These are phyloP conservation scores for Verticillium nonalfalfae DNA, from an alignment of 2,329 filamentous ascomycete species.

Conservation along the genomic window DNA sequence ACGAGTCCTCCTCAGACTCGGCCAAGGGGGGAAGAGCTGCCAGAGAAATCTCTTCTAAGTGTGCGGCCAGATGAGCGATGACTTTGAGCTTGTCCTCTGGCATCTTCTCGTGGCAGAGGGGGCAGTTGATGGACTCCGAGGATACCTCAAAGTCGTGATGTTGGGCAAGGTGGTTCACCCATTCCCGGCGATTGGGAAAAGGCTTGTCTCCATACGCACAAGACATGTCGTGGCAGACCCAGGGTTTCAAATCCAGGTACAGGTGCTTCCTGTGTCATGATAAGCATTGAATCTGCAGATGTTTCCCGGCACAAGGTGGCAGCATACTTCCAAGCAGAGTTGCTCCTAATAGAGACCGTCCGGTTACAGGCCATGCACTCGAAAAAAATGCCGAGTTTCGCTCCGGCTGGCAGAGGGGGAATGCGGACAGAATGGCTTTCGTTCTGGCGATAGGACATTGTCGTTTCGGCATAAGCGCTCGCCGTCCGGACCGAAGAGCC, in stretches of 20 bases:
- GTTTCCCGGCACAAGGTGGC: not conserved
- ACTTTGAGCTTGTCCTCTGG: not conserved
- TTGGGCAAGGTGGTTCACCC: not conserved
- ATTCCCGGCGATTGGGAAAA: not conserved
- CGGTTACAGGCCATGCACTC: not conserved
- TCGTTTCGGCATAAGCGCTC: slow-evolving; percentile 1
- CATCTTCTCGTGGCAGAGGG: not conserved
- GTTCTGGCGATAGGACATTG: slow-evolving; percentile 1
- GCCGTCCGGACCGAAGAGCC: not conserved
- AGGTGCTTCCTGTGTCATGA: not conserved
- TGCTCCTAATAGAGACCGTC: not conserved
- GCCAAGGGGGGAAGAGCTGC: slow-evolving; percentile 26
- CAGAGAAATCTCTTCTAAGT: slow-evolving; percentile 3
- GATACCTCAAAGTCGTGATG: not conserved
- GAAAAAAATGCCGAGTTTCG: not conserved
- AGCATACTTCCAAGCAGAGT: slow-evolving; percentile 1
- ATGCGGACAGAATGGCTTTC: not conserved
- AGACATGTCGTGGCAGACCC: not conserved
- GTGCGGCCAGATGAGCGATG: not conserved
- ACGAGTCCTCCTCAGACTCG: slow-evolving; percentile 12
- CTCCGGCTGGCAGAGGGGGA: not conserved
- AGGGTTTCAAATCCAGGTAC: not conserved
- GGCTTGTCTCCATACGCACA: not conserved
- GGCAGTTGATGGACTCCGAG: not conserved
- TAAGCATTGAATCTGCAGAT: not conserved